A percentile compares a stretch with the other conserved stretches of the same genome.
phyloP scores from a whole-genome alignment of 139 green algal genomes.

The Volvox reticuliferus region DNA sequence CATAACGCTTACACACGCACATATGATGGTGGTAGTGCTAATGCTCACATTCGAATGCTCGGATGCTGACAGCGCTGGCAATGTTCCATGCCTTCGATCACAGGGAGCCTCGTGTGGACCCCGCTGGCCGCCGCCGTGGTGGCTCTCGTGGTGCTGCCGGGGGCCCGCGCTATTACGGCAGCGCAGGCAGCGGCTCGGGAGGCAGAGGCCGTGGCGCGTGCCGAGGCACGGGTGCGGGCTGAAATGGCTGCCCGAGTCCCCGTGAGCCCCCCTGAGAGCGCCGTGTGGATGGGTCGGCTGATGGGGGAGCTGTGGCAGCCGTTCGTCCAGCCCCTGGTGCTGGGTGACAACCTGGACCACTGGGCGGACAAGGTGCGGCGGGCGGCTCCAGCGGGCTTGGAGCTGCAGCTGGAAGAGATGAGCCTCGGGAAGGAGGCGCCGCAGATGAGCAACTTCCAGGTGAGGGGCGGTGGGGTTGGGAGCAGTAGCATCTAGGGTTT shows the following conservation, averaged over 20 bases:
- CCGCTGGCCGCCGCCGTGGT: conserved; percentile 38
- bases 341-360: conserved; percentile 60
- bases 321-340: conserved; percentile 60
- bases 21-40: no score
- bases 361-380: conserved; percentile 60
- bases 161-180: neutral
- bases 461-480: conserved; percentile 3
- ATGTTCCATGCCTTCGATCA: neutral
- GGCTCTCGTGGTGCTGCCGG: conserved; percentile 24
- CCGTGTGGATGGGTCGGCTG: conserved; percentile 59
- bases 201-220: conserved; percentile 37
- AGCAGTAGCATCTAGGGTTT: no score
- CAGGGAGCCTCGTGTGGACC: conserved; percentile 54
- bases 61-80: neutral
- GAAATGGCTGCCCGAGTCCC: conserved; percentile 38
- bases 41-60: no score
- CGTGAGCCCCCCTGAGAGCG: conserved; percentile 58
- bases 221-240: conserved; percentile 38
- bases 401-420: conserved; percentile 61
- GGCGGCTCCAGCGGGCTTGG: conserved; percentile 59
- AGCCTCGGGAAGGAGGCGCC: conserved; percentile 56
- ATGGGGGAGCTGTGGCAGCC: conserved; percentile 54
- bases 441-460: conserved; percentile 60
- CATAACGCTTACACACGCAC: neutral
- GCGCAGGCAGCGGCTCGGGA: neutral